phyloP scores from a whole-genome alignment of 2,329 filamentous ascomycete species.

The Didymella pinodella region DNA sequence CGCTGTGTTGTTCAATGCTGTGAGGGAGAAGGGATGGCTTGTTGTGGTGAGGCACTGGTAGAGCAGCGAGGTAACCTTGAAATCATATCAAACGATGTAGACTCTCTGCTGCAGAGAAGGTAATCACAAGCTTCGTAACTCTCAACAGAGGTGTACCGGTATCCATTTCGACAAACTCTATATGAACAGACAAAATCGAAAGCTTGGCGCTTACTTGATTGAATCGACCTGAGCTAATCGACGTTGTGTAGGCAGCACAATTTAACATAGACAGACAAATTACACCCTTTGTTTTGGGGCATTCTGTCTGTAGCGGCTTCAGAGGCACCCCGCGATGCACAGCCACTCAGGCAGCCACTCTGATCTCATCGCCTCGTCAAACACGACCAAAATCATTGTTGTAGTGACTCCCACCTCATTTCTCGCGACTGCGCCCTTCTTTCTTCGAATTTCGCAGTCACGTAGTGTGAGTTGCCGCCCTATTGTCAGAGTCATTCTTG shows the following conservation, averaged over 20 bases:
- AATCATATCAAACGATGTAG: not conserved
- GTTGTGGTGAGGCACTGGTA: slow-evolving; percentile 53
- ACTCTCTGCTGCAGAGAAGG: not conserved
- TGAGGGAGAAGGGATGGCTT: slow-evolving; percentile 73
- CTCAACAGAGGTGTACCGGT: too few relatives aligned
- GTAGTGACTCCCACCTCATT: slow-evolving; percentile 18
- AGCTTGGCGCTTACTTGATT: too few relatives aligned
- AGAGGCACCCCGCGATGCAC: slow-evolving; percentile 15
- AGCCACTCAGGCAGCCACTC: slow-evolving; percentile 21
- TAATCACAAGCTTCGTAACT: too few relatives aligned
- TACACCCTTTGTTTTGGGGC: not conserved
- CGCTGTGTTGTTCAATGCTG: slow-evolving; percentile 63
- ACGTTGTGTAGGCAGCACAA: not conserved
- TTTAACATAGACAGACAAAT: not conserved
- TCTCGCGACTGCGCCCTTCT: slow-evolving; percentile 21
- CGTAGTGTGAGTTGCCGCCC: slow-evolving; percentile 27
- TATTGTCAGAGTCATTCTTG: slow-evolving; percentile 22
- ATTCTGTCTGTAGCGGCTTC: slow-evolving; percentile 3
- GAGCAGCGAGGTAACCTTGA: not conserved
- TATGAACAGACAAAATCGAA: too few relatives aligned
- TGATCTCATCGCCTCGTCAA: slow-evolving; percentile 23
- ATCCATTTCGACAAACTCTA: too few relatives aligned
- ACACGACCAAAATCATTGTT: slow-evolving; percentile 15
- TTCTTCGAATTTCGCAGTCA: slow-evolving; percentile 10
- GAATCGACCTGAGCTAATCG: too few relatives aligned